phyloP scores from a whole-genome alignment of 2,329 filamentous ascomycete species.

The Aschersonia sp. region DNA sequence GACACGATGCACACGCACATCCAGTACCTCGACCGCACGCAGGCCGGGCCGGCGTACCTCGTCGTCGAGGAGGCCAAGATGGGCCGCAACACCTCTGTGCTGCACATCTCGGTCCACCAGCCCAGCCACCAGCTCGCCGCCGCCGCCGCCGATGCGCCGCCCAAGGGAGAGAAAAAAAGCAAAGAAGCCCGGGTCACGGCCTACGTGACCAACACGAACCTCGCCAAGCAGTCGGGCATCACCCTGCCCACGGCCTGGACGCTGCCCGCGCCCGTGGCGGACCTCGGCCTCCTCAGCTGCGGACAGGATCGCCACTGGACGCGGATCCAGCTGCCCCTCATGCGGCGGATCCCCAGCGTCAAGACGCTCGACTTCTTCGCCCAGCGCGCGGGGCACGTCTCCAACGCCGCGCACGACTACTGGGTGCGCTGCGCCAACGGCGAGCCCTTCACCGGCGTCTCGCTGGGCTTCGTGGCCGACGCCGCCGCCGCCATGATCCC shows the following conservation, averaged over 20 bases:
- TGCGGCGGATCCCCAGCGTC: conserved; percentile 11
- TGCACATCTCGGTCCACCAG: conserved; percentile 28
- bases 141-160: conserved; percentile 8
- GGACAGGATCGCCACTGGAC: conserved; percentile 17
- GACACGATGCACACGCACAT: conserved; percentile 25
- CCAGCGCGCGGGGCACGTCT: conserved; percentile 6
- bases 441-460: conserved; percentile 47
- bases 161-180: too few species aligned
- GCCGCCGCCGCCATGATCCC: conserved; percentile 49
- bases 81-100: conserved; percentile 23
- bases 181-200: conserved; percentile 15
- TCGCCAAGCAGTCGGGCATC: conserved; percentile 17
- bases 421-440: conserved; percentile 51
- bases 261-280: conserved; percentile 7
- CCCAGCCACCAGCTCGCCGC: conserved; percentile 14
- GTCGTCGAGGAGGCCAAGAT: conserved; percentile 25
- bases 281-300: conserved; percentile 11
- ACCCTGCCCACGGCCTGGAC: conserved; percentile 13
- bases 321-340: conserved; percentile 4
- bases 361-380: conserved; percentile 17
- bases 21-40: conserved; percentile 24
- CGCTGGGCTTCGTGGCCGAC: conserved; percentile 52
- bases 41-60: conserved; percentile 21
- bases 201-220: conserved; percentile 24
- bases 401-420: conserved; percentile 11